A percentile compares a stretch with the other conserved stretches of the same genome.
These are phyloP conservation scores for Pelargonium myrrhifolium DNA, from an alignment of 441 rosid species.

Conservation along the genomic window DNA sequence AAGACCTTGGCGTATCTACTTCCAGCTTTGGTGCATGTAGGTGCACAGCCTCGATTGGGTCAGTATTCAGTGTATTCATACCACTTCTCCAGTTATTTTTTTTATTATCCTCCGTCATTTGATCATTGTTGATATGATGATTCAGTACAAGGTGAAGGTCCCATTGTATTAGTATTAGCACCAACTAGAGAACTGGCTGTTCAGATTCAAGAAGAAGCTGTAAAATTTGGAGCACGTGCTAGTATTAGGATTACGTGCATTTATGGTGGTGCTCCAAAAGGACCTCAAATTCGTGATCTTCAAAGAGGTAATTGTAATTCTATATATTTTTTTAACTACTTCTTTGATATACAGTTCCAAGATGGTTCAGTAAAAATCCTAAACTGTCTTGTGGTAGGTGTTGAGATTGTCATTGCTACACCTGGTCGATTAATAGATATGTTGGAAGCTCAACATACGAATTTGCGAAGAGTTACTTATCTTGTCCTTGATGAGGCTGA, in stretches of 20 bases:
- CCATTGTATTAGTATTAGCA: conserved; percentile 73
- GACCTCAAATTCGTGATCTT: conserved; percentile 95
- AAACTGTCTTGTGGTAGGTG: conserved; percentile 42
- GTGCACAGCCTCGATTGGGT: conserved; percentile 91
- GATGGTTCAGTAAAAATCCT: conserved; percentile 8
- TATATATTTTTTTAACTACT: conserved; percentile 7
- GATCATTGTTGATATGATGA: background rate
- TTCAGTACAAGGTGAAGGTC: conserved; percentile 77
- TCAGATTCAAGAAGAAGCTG: conserved; percentile 88
- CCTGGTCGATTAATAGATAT: conserved; percentile 96
- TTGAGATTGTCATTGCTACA: conserved; percentile 90
- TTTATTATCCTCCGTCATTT: background rate
- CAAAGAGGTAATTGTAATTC: conserved; percentile 52
- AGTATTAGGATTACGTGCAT: conserved; percentile 78
- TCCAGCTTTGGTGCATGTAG: conserved; percentile 87
- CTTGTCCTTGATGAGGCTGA: conserved; percentile 97
- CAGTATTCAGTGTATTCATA: conserved; percentile 19
- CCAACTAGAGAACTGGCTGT: conserved; percentile 96
- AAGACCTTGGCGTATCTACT: conserved; percentile 91
- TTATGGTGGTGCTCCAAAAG: conserved; percentile 96
- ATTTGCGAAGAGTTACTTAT: conserved; percentile 82
- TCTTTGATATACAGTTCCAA: conserved; percentile 4
- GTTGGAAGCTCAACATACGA: conserved; percentile 80
- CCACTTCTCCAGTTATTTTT: conserved; percentile 5
- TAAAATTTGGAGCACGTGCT: conserved; percentile 56